phyloP scores from a whole-genome alignment of 2,329 filamentous ascomycete species.

The Fusarium nodosum region DNA sequence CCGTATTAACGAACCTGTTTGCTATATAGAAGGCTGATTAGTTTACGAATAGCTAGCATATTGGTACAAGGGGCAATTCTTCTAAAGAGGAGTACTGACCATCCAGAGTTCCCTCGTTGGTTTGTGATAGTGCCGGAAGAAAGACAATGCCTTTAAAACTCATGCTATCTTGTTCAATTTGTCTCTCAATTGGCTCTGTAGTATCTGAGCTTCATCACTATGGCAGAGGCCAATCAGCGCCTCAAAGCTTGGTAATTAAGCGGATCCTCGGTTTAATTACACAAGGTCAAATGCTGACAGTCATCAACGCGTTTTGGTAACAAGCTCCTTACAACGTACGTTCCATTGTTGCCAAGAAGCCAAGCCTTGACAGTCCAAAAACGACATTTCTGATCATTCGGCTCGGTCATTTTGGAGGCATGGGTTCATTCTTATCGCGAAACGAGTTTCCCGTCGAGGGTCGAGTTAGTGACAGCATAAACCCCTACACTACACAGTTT shows the following conservation, averaged over 20 bases:
- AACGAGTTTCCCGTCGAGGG: slow-evolving; percentile 28
- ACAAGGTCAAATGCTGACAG: slow-evolving; percentile 25
- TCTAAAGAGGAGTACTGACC: too few species aligned
- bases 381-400: accelerated
- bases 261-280: slow-evolving; percentile 10
- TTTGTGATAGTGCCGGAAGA: background rate
- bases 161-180: background rate
- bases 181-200: background rate
- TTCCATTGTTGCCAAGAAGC: background rate
- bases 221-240: slow-evolving; percentile 4
- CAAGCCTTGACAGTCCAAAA: background rate
- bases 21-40: too few species aligned
- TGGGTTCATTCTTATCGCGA: slow-evolving; percentile 20
- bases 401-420: background rate
- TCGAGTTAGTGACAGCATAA: background rate
- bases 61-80: too few species aligned
- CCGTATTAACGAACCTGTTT: background rate
- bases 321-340: background rate
- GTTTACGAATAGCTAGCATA: background rate
- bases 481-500: accelerated
- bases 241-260: background rate
- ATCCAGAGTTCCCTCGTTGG: too few species aligned
- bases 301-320: background rate
- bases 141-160: background rate
- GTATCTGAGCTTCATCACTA: background rate